Base-by-base conservation (phyloP, 2,329 filamentous ascomycete genomes). In the Diaporthe australafricana region DNA sequence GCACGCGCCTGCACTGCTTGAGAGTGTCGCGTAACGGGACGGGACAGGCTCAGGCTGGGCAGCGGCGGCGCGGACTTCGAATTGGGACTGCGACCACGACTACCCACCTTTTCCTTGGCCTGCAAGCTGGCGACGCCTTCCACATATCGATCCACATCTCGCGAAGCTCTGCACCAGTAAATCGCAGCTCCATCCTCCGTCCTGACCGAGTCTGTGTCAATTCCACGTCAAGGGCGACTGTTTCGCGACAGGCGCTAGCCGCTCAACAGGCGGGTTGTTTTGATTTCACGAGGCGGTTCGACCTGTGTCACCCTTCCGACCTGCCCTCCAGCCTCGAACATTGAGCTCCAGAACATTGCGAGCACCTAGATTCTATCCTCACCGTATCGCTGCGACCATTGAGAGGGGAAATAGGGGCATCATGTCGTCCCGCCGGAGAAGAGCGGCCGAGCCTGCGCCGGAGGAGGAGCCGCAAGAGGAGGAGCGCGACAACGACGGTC, bases 391-490 rank as follows among this genome's bases (percentile, higher is more conserved):
- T 32, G 53, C 67, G 53, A 8, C 30, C 47, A 69, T 60, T 57
- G 47, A 40, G 50, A 22, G 30, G 25, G 25, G 11, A n/a, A 63
- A 57, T 47, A 27, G 22, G 70, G 69, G 72, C 74, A 75, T 74
- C 69, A 84, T 84, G 83, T 82, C 80, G 79, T 82, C 82, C 77
- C 82, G 79, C 65, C 78, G 82, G 74, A 81, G 81, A 75, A 80
- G 81, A 72, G 78, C 78, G 71, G 79, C 77, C 47, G 82, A 73
- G 52, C 65, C 72, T 32, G 72, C 70, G 57, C 72, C 72, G 17
- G 72, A 72, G 42, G 53, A 83, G 77, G 81, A 81, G 42, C 82
- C 83, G 73, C 80, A 82, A 73, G 81, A 82, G 76, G 80, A 81
- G 35, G 79, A 79, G n/a, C 80, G 80, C 42, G 81, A 82, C 70